phyloP scores from a whole-genome alignment of 805 yeast genomes.

The Candida ascalaphidarum region DNA sequence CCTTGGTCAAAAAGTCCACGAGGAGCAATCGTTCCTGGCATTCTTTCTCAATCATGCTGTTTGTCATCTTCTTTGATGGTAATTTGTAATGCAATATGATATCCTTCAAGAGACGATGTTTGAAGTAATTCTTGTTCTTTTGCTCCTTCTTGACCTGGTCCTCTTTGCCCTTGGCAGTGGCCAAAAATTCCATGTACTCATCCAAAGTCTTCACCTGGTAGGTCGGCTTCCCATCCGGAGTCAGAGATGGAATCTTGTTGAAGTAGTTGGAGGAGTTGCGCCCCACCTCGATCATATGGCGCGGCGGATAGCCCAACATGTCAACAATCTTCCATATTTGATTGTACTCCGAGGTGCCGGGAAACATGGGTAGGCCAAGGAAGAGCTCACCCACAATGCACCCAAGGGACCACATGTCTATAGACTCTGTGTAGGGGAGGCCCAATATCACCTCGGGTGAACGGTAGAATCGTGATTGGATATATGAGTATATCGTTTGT shows the following conservation, averaged over 20 bases:
- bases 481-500: conserved; percentile 82
- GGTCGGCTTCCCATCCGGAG: conserved; percentile 12
- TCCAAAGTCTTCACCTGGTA: conserved; percentile 26
- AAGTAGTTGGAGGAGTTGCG: conserved; percentile 68
- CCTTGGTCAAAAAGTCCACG: conserved; percentile 69
- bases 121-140: conserved; percentile 80
- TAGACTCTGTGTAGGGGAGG: conserved; percentile 82
- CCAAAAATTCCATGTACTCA: conserved; percentile 24
- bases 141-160: conserved; percentile 43
- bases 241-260: conserved; percentile 28
- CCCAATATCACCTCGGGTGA: conserved; percentile 94
- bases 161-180: conserved; percentile 17
- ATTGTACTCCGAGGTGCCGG: conserved; percentile 91
- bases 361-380: conserved; percentile 86
- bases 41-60: conserved; percentile 55
- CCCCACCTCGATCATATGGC: conserved; percentile 97
- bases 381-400: conserved; percentile 87
- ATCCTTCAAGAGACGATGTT: conserved; percentile 54
- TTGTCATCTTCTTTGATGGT: conserved; percentile 50
- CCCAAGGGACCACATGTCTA: conserved; percentile 97
- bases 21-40: conserved; percentile 62
- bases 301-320: conserved; percentile 80
- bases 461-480: conserved; percentile 87
- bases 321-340: conserved; percentile 77
- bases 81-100: conserved; percentile 70